Conservation (phyloP, 2,329 filamentous ascomycete genomes). For the Cercospora zeina region DNA sequence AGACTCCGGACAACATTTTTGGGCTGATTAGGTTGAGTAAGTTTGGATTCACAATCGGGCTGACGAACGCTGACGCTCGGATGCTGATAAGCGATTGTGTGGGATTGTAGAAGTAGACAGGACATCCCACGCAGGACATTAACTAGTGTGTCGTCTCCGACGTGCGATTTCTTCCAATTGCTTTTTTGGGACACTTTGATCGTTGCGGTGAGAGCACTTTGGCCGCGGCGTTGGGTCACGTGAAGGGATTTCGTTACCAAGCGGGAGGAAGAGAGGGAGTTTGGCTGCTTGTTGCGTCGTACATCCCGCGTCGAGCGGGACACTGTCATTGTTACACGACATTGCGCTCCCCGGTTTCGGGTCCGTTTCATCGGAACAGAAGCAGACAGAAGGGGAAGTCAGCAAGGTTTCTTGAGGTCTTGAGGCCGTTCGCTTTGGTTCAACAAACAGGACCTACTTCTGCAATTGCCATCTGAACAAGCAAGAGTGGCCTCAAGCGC, state of each 20-base stretch:
- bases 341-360: background rate
- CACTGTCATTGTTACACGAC: background rate
- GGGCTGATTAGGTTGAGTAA: background rate
- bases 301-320: conserved; percentile 2
- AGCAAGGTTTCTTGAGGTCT: background rate
- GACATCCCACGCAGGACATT: conserved; percentile 18
- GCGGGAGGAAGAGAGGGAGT: background rate
- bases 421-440: background rate
- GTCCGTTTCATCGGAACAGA: background rate
- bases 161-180: conserved; percentile 12
- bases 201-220: conserved; percentile 1
- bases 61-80: conserved; percentile 12
- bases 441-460: background rate
- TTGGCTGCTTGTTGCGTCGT: conserved; percentile 3
- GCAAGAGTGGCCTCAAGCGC: background rate
- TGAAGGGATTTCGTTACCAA: conserved; percentile 1
- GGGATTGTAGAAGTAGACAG: conserved; percentile 3
- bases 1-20: conserved; percentile 5
- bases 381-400: background rate
- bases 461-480: background rate
- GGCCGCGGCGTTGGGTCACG: background rate
- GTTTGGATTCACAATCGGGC: background rate
- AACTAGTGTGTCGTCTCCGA: conserved; percentile 4
- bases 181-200: background rate
- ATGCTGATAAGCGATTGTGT: background rate